These are phyloP conservation scores for Sesbania bispinosa DNA, from an alignment of 306 rosid species.

Conservation along the genomic window DNA sequence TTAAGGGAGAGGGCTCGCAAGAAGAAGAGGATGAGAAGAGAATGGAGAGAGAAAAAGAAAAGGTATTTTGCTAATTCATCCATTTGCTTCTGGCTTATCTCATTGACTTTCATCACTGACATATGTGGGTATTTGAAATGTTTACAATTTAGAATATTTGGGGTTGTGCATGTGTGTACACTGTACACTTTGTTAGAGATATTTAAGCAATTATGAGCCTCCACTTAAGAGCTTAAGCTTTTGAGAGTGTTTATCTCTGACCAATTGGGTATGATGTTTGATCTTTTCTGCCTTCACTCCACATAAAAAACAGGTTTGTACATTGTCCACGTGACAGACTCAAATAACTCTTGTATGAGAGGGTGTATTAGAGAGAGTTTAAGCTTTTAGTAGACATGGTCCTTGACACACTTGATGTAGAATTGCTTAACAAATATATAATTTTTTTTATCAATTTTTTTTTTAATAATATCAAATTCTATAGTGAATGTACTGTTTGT, in stretches of 20 bases:
- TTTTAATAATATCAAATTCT: background rate
- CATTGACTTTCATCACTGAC: background rate
- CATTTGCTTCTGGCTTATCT: slow-evolving; percentile 16
- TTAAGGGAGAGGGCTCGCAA: slow-evolving; percentile 95
- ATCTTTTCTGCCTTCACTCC: background rate
- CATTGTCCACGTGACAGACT: background rate
- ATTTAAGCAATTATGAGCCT: background rate
- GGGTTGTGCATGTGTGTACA: background rate
- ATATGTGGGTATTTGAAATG: background rate
- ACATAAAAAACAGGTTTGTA: background rate
- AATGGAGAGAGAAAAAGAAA: slow-evolving; percentile 86
- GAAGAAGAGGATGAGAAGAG: slow-evolving; percentile 96
- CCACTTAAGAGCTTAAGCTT: too few relatives aligned
- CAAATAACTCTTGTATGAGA: too few relatives aligned
- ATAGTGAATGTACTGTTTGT: background rate
- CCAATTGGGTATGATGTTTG: background rate
- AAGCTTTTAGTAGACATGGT: background rate
- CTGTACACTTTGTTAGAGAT: background rate
- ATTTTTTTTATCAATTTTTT: background rate
- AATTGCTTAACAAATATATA: background rate
- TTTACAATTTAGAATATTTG: slow-evolving; percentile 11
- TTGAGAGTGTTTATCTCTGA: background rate
- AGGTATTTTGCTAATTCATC: slow-evolving; percentile 45
- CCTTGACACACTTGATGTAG: background rate
- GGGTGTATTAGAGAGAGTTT: too few relatives aligned